phyloP scores from a whole-genome alignment of 345 rosid genomes.

The Turnera subulata region DNA sequence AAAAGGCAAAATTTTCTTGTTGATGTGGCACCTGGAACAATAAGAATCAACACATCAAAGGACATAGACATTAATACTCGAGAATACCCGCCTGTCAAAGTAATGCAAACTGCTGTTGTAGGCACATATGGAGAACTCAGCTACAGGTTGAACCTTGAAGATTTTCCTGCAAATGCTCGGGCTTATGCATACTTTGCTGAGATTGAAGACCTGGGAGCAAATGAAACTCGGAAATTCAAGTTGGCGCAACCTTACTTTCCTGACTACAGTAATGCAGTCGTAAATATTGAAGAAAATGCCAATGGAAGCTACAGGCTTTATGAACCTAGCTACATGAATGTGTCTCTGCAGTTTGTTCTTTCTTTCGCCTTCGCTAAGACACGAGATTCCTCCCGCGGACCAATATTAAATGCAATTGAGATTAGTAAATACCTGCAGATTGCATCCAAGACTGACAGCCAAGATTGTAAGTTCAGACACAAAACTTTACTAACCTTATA shows the following conservation, averaged over 20 bases:
- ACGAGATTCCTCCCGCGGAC: constrained; percentile 77
- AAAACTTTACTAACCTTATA: no score
- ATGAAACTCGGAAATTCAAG: constrained; percentile 77
- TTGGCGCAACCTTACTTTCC: constrained; percentile 54
- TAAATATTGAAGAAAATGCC: constrained; percentile 90
- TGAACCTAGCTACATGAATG: constrained; percentile 98
- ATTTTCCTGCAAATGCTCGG: constrained; percentile 92
- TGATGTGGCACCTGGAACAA: constrained; percentile 78
- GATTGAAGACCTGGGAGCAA: constrained; percentile 64
- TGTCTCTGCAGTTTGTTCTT: constrained; percentile 63
- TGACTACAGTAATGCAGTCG: constrained; percentile 91
- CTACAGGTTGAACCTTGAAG: constrained; percentile 85
- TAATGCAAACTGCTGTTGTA: constrained; percentile 96
- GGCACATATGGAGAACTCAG: constrained; percentile 70
- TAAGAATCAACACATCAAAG: constrained; percentile 63
- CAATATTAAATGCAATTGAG: constrained; percentile 86
- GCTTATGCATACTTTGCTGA: constrained; percentile 95
- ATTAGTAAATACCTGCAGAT: constrained; percentile 75
- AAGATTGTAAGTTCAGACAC: constrained; percentile 51
- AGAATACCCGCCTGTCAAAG: constrained; percentile 96
- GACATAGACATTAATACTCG: constrained; percentile 50
- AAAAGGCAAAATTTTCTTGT: constrained; percentile 85
- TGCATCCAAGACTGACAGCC: constrained; percentile 51
- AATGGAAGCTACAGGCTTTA: constrained; percentile 86
- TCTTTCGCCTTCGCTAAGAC: constrained; percentile 72